phyloP scores from a whole-genome alignment of 2,329 filamentous ascomycete species.

The Whalleya microplaca region DNA sequence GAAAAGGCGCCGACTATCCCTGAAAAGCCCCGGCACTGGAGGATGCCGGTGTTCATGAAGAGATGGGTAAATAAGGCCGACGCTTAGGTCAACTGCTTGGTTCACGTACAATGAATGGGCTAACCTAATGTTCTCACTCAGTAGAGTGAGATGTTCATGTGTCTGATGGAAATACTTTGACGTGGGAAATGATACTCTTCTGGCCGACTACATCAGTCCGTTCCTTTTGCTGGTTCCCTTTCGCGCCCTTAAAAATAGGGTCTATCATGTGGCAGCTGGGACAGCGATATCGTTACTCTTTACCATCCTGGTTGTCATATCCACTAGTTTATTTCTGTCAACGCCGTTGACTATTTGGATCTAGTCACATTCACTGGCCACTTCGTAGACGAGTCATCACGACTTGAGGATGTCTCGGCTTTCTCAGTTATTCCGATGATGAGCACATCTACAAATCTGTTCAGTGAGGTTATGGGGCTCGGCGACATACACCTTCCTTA shows the following conservation, averaged over 20 bases:
- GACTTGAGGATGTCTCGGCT: no score
- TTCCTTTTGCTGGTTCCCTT: constrained; percentile 4
- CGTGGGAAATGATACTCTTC: constrained; percentile 5
- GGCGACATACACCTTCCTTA: constrained; percentile 29
- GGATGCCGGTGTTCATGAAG: no score
- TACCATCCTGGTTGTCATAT: constrained; percentile 1
- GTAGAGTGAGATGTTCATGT: no score
- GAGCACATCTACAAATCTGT: constrained; percentile 23
- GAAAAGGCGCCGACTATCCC: no score
- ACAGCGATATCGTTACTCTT: constrained; percentile 6
- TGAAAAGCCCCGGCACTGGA: no score
- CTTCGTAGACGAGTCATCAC: constrained; percentile 36
- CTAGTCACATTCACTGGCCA: constrained; percentile 32
- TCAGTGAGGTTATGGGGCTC: constrained; percentile 39
- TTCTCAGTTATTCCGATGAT: no score
- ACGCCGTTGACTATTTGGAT: constrained; percentile 28
- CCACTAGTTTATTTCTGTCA: constrained; percentile 21
- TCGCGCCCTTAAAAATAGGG: constrained; percentile 1
- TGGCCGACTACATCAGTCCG: constrained; percentile 7
- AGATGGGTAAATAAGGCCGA: no score
- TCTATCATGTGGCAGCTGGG: constrained; percentile 1
- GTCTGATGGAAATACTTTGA: no score
- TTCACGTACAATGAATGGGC: no score
- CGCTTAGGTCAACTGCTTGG: no score
- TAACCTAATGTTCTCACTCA: no score